These are phyloP conservation scores for Pholiota molesta DNA, from an alignment of 768 basidiomycete species.

Conservation along the genomic window DNA sequence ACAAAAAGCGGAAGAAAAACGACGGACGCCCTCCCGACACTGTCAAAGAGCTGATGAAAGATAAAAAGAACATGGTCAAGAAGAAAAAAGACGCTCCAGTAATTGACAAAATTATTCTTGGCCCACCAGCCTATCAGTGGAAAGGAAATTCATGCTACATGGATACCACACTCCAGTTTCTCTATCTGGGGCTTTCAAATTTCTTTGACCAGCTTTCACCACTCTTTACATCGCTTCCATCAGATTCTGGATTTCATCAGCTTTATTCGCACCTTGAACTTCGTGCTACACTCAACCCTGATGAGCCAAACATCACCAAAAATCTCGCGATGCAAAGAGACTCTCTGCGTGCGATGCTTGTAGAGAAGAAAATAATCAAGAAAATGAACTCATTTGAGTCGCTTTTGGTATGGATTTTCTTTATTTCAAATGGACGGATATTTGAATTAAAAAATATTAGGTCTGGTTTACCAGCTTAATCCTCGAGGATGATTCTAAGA, in stretches of 20 bases:
- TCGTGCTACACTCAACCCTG: background rate
- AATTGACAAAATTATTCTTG: background rate
- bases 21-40: background rate
- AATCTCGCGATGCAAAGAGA: too few relatives aligned
- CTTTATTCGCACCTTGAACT: background rate
- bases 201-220: background rate
- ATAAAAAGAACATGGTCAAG: background rate
- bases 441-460: too few relatives aligned
- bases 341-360: too few relatives aligned
- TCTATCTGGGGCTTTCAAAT: background rate
- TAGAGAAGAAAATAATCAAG: too few relatives aligned
- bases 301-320: background rate
- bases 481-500: background rate
- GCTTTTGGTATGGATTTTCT: too few relatives aligned
- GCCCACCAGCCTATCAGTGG: background rate
- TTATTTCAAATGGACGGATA: too few relatives aligned
- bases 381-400: too few relatives aligned
- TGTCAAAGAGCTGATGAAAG: background rate
- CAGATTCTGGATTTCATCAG: background rate
- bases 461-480: background rate
- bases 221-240: background rate
- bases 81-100: too few relatives aligned
- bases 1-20: background rate
- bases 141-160: conserved; percentile 1
- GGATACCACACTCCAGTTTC: background rate